These are phyloP conservation scores for Fusarium drepaniforme DNA, from an alignment of 2,329 filamentous ascomycete species.

Conservation along the genomic window DNA sequence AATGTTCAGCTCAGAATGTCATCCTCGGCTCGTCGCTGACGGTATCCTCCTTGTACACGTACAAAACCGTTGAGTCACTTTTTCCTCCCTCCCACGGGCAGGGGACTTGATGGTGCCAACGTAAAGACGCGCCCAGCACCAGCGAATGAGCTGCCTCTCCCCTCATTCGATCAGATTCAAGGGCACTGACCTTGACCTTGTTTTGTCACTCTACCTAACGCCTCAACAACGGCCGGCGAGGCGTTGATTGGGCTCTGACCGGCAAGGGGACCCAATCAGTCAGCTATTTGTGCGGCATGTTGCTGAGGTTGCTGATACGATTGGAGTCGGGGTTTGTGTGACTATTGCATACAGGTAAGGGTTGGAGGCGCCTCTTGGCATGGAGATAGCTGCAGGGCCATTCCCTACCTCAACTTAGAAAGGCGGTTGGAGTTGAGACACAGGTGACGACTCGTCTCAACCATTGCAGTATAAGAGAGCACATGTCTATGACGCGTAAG, in stretches of 20 bases:
- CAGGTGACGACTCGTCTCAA: constrained; percentile 2
- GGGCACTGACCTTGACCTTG: constrained; percentile 29
- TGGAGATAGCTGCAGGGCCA: constrained; percentile 19
- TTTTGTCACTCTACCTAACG: constrained; percentile 23
- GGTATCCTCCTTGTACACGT: constrained; percentile 18
- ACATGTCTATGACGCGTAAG: constrained; percentile 34
- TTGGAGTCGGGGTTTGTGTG: constrained; percentile 34
- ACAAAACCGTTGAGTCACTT: constrained; percentile 29
- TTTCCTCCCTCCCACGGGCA: constrained; percentile 16
- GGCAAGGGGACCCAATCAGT: constrained; percentile 27
- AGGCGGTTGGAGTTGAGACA: constrained; percentile 8
- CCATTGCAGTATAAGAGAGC: neutral
- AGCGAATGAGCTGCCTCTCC: constrained; percentile 23
- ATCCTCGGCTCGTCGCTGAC: constrained; percentile 20
- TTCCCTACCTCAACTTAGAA: constrained; percentile 10
- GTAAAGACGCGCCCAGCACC: constrained; percentile 22
- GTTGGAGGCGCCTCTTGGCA: constrained; percentile 19
- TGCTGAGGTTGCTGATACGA: constrained; percentile 22
- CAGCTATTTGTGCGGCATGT: constrained; percentile 28
- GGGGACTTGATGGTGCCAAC: constrained; percentile 35
- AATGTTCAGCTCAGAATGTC: constrained; percentile 5
- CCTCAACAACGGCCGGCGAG: constrained; percentile 34
- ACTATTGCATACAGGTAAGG: constrained; percentile 30
- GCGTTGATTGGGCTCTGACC: constrained; percentile 27
- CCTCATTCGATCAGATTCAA: constrained; percentile 13